Base-by-base conservation (phyloP, 148 eudicot genomes). In the Amaranthus cruentus region DNA sequence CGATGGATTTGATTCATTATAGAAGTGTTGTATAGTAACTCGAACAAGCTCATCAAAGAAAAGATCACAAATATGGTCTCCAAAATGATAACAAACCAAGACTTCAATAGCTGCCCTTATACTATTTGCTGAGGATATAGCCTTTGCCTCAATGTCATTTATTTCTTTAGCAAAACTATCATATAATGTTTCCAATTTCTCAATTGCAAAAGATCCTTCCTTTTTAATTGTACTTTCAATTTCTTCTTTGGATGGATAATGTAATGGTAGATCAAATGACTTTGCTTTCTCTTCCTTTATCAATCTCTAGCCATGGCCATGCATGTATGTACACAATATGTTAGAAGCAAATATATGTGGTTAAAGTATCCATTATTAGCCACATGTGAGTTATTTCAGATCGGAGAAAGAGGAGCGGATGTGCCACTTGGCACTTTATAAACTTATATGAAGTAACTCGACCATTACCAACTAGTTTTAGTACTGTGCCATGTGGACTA, bases 161-260 rank as follows among this genome's bases (percentile, higher is more conserved):
- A 66, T 66, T 66, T 66, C 28, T 47, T 58, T 47, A 7, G 66
- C 66, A 4, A 47, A 13, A n/a, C 60, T 6, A n/a, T 46, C 18
- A 46, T 14, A 7, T 48, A 72, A 7, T 6, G 18, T 61, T 54
- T 72, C 66, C 46, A 59, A 8, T 47, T 72, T 56, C 66, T 60
- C 75, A n/a, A 72, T 72, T 12, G 9, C 6, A 49, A 72, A 72
- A 4, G 66, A 58, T 59, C 75, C 75, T 47, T 72, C 75, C 38
- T 72, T 18, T n/a, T 15, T 13, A 11, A 72, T 14, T 47, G 57
- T 42, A 43, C n/a, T 62, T 47, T 59, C 9, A 60, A 59, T 46
- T 59, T 72, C 75, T 9, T 58, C 54, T 11, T 58, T 46, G 13
- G 75, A 15, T 1, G 75, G 54, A 5, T 43, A 58, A 28, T 58